These are phyloP conservation scores for Sclerotinia spermophila DNA, from an alignment of 2,329 filamentous ascomycete genomes.

Conservation along the genomic window DNA sequence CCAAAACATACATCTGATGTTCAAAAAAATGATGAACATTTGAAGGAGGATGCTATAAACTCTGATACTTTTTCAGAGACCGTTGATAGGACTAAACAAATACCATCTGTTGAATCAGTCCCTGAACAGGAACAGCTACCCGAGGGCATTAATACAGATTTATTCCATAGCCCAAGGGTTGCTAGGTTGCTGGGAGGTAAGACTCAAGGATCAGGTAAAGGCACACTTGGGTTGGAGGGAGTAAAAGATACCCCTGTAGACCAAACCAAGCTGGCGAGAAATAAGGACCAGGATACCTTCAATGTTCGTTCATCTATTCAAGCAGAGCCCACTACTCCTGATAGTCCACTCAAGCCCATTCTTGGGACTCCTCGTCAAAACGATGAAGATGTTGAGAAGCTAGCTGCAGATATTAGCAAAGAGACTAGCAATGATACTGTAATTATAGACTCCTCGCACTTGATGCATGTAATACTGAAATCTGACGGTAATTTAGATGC, in stretches of 20 bases:
- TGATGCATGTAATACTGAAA: constrained; percentile 40
- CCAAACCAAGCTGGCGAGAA: constrained; percentile 29
- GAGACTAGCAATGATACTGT: constrained; percentile 38
- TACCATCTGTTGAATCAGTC: constrained; percentile 28
- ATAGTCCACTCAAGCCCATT: constrained; percentile 9
- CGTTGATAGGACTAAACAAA: constrained; percentile 24
- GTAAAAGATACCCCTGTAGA: constrained; percentile 38
- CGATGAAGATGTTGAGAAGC: constrained; percentile 42
- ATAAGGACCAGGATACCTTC: constrained; percentile 40
- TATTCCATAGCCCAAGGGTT: constrained; percentile 59
- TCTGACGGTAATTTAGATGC: constrained; percentile 42
- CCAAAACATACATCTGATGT: constrained; percentile 47
- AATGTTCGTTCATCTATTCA: constrained; percentile 28
- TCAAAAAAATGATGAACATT: constrained; percentile 27
- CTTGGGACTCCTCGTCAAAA: constrained; percentile 20
- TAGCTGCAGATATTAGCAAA: constrained; percentile 44
- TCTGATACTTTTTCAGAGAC: constrained; percentile 37
- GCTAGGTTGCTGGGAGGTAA: constrained; percentile 52
- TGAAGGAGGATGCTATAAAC: constrained; percentile 28
- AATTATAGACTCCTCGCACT: not conserved
- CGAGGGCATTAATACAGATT: constrained; percentile 55
- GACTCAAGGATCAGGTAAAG: constrained; percentile 27
- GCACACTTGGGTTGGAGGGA: constrained; percentile 36
- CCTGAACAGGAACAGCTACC: constrained; percentile 46
- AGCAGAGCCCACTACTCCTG: constrained; percentile 18